A percentile compares a stretch with the other conserved stretches of the same genome.
These are phyloP conservation scores for Rosa persica DNA, from an alignment of 306 rosid species.

Conservation along the genomic window DNA sequence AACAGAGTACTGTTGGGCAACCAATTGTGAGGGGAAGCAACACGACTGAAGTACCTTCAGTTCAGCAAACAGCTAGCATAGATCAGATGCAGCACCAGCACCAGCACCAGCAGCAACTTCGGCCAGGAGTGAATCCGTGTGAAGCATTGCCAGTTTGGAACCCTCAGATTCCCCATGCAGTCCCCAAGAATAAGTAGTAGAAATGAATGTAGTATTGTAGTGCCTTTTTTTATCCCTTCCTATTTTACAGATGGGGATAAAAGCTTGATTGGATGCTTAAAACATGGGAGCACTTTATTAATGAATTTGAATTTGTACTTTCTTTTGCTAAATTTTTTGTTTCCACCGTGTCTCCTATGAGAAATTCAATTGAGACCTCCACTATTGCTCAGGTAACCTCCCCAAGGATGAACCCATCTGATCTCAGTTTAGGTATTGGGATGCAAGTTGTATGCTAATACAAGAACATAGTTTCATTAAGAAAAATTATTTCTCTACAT, in stretches of 20 bases:
- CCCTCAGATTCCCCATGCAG: constrained; percentile 19
- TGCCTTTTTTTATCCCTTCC: neutral
- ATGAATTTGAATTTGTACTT: neutral
- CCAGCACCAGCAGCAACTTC: constrained; percentile 31
- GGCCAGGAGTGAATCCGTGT: constrained; percentile 11
- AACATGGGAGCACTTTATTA: neutral
- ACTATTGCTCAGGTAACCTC: neutral
- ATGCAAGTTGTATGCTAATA: neutral
- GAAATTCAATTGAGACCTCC: neutral
- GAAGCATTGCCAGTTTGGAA: constrained; percentile 38
- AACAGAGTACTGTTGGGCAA: constrained; percentile 27
- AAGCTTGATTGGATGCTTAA: neutral
- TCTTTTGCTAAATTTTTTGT: neutral
- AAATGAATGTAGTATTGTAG: constrained; percentile 10
- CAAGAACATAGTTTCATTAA: neutral
- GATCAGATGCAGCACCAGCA: constrained; percentile 19
- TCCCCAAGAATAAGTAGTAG: constrained; percentile 24
- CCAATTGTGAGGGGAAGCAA: constrained; percentile 30
- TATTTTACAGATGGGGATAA: constrained; percentile 3
- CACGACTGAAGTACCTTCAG: constrained; percentile 30
- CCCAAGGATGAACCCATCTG: neutral
- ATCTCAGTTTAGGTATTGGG: neutral
- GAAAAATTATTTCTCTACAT: neutral
- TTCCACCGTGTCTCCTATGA: neutral
- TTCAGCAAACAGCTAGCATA: constrained; percentile 17